phyloP scores from a whole-genome alignment of 169 alveolate species.

The Plasmodium falciparum region DNA sequence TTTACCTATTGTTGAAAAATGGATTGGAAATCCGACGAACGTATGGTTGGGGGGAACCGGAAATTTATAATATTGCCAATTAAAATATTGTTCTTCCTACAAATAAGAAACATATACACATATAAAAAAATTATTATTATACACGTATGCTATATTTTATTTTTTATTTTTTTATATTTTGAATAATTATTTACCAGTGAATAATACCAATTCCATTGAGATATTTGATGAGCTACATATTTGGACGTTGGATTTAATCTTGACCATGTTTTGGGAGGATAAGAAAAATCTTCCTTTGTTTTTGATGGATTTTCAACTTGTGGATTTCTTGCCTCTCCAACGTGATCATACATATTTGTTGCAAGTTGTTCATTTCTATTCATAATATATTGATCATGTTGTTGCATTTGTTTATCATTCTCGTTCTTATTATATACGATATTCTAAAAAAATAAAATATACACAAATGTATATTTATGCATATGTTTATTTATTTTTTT shows the following conservation, averaged over 20 bases:
- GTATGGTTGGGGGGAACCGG: conserved; percentile 89
- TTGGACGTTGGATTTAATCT: conserved; percentile 81
- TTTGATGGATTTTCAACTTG: conserved; percentile 27
- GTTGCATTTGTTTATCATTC: not conserved
- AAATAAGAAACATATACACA: conserved; percentile 1
- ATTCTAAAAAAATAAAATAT: too few species aligned
- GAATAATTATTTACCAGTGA: conserved; percentile 53
- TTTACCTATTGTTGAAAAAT: conserved; percentile 83
- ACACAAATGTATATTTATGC: too few species aligned
- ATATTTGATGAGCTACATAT: conserved; percentile 81
- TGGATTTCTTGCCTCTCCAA: conserved; percentile 7
- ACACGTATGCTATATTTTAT: too few species aligned
- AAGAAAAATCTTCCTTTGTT: conserved; percentile 25
- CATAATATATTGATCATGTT: not conserved
- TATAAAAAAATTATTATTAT: not conserved
- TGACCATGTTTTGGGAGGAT: conserved; percentile 81
- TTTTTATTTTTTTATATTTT: not conserved
- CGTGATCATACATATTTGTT: conserved; percentile 22
- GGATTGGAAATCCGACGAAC: conserved; percentile 91
- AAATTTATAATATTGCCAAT: conserved; percentile 86
- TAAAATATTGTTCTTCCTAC: conserved; percentile 88
- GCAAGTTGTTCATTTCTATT: conserved; percentile 8
- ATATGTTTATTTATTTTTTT: too few species aligned
- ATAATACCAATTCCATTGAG: conserved; percentile 91
- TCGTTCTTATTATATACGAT: not conserved